These are phyloP conservation scores for Xerophyta viscosa DNA, from an alignment of 106 monocot species.

Conservation along the genomic window DNA sequence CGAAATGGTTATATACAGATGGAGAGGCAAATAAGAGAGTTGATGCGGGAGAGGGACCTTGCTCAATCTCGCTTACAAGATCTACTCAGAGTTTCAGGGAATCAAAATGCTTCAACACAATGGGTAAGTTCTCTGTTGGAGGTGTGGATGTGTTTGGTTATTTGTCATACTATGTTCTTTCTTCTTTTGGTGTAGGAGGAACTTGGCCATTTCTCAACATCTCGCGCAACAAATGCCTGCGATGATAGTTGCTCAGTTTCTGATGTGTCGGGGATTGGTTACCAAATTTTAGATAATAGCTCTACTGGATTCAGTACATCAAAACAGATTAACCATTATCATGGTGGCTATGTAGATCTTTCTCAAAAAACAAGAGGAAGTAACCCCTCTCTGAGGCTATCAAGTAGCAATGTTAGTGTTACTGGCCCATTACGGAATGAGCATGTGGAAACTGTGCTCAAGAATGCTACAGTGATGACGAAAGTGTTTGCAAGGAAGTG, in stretches of 20 bases:
- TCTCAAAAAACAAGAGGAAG: slow-evolving; percentile 15
- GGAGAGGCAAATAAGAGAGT: slow-evolving; percentile 87
- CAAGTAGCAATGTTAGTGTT: slow-evolving; percentile 20
- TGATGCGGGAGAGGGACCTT: slow-evolving; percentile 62
- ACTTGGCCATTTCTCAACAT: slow-evolving; percentile 10
- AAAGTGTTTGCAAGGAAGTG: slow-evolving; percentile 83
- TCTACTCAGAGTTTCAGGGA: slow-evolving; percentile 44
- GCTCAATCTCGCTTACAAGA: slow-evolving; percentile 61
- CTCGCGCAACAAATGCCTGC: slow-evolving; percentile 20
- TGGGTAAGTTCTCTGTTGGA: slow-evolving; percentile 26
- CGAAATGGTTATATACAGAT: slow-evolving; percentile 32
- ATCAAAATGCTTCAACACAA: slow-evolving; percentile 30
- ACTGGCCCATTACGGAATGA: slow-evolving; percentile 20
- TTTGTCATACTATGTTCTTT: background rate
- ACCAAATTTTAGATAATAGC: slow-evolving; percentile 14
- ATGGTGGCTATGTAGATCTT: slow-evolving; percentile 2
- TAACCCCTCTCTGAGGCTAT: background rate
- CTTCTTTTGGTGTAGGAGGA: slow-evolving; percentile 18
- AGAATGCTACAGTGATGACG: slow-evolving; percentile 33
- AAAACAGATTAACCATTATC: slow-evolving; percentile 3
- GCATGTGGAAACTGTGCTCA: slow-evolving; percentile 8
- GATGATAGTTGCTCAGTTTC: slow-evolving; percentile 39
- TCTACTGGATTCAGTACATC: slow-evolving; percentile 7
- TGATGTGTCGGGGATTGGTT: slow-evolving; percentile 27
- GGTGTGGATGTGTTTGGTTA: background rate